phyloP scores from a whole-genome alignment of 805 yeast species.

The Yamadazyma takamatsuzukensis region DNA sequence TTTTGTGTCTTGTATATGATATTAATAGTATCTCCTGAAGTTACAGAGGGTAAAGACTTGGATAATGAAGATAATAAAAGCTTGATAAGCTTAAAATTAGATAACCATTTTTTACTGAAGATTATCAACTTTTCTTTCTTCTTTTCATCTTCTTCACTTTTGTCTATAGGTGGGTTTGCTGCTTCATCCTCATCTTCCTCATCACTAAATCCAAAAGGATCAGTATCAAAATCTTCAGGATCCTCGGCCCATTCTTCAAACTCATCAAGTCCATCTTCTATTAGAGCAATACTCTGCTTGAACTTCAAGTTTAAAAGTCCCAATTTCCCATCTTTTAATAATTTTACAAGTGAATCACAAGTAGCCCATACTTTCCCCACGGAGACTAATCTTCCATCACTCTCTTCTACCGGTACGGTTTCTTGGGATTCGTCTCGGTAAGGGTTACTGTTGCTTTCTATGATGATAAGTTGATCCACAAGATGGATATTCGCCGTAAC shows the following conservation, averaged over 20 bases:
- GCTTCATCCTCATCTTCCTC: slow-evolving; percentile 23
- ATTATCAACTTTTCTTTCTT: slow-evolving; percentile 27
- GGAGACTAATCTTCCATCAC: slow-evolving; percentile 20
- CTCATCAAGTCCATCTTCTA: slow-evolving; percentile 62
- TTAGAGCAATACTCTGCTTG: slow-evolving; percentile 39
- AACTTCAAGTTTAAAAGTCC: slow-evolving; percentile 50
- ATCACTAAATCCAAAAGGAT: slow-evolving; percentile 50
- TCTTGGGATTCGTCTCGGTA: slow-evolving; percentile 3
- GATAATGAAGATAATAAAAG: slow-evolving; percentile 54
- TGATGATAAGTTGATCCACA: slow-evolving; percentile 22
- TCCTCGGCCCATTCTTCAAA: slow-evolving; percentile 66
- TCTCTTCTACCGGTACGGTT: slow-evolving; percentile 14
- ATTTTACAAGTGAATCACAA: slow-evolving; percentile 47
- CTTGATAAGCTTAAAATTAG: slow-evolving; percentile 53
- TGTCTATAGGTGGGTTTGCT: slow-evolving; percentile 20
- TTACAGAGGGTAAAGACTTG: slow-evolving; percentile 51
- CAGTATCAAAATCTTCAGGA: slow-evolving; percentile 50
- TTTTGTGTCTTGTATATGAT: slow-evolving; percentile 41
- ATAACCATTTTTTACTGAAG: slow-evolving; percentile 48
- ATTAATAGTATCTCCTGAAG: slow-evolving; percentile 45
- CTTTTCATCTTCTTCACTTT: slow-evolving; percentile 15
- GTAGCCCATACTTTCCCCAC: slow-evolving; percentile 55
- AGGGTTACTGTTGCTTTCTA: slow-evolving; percentile 13
- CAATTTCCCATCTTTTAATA: slow-evolving; percentile 48
- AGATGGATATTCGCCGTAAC: slow-evolving; percentile 18